These are phyloP conservation scores for Talaromyces pinophilus DNA, from an alignment of 2,329 filamentous ascomycete species.

Conservation along the genomic window DNA sequence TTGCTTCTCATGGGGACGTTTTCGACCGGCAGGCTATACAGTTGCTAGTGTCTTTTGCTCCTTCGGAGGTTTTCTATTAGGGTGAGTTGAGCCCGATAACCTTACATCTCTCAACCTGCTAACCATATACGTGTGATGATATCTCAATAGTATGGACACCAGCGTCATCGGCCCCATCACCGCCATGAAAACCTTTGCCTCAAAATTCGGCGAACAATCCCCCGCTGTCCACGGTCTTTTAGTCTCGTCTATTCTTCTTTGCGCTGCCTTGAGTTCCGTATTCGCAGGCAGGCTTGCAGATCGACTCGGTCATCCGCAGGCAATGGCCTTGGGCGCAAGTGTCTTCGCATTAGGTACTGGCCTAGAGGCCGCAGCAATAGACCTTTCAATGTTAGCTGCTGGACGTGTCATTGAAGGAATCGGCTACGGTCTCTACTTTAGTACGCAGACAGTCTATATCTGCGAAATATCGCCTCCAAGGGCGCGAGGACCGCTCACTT, in stretches of 20 bases:
- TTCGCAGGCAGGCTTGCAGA: slow-evolving; percentile 59
- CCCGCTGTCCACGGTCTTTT: slow-evolving; percentile 58
- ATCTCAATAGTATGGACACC: slow-evolving; percentile 41
- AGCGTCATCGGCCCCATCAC: slow-evolving; percentile 62
- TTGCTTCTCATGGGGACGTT: neutral
- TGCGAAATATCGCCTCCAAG: neutral
- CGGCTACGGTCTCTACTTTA: neutral
- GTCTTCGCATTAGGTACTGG: neutral
- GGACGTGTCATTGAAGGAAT: neutral
- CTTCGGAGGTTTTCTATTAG: neutral
- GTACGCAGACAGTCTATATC: neutral
- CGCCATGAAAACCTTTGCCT: slow-evolving; percentile 56
- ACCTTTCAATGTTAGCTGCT: neutral
- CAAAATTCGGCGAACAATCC: slow-evolving; percentile 53
- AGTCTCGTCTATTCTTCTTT: slow-evolving; percentile 61
- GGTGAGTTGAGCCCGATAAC: neutral
- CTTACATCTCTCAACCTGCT: neutral
- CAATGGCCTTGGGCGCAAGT: neutral
- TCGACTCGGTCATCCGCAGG: slow-evolving; percentile 32
- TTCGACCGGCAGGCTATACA: neutral
- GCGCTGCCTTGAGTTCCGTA: slow-evolving; percentile 58
- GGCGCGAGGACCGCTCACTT: neutral
- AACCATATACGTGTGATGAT: neutral
- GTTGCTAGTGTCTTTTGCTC: neutral
- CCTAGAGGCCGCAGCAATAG: neutral